Base-by-base conservation (phyloP, 1,284 basidiomycete genomes). In the Sporisorium sorghi region DNA sequence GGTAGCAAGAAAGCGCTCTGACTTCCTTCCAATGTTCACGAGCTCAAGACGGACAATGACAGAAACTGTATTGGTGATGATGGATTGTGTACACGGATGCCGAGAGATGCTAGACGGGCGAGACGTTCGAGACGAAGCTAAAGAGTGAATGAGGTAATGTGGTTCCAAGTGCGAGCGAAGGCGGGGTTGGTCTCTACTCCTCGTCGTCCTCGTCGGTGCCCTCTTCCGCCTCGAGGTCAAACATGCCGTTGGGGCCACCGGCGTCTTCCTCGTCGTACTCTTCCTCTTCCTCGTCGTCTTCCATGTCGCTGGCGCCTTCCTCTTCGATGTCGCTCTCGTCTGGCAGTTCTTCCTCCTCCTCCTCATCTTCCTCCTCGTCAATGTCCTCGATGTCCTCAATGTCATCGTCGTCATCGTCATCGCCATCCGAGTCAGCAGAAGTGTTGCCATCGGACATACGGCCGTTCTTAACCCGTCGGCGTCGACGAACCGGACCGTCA, bases 171-270 rank as follows among this genome's bases (percentile, higher is more conserved):
- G 37, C 37, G n/a, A 14, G n/a, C n/a, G n/a, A 40, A 19, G 37
- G n/a, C 37, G 0, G 24, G 23, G 23, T 35, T n/a, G n/a, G n/a
- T n/a, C n/a, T n/a, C 47, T 57, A 65, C 17, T 78, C 66, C 33
- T 67, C 61, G 30, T 73, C 67, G 19, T 78, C 71, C 50, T 67
- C 70, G 39, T 73, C 68, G 28, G 65, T 67, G 44, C 73, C 65
- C 50, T 78, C 73, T 47, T 77, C 73, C 40, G 69, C 66, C 57
- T 73, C 69, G 40, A 73, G 64, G 54, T 76, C 73, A 32, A 73
- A 69, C 69, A 72, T 73, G 52, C 70, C 62, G 46, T 73, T 76
- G 37, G 73, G 58, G 0, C 61, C 62, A 35, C 57, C 70, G 15
- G 62, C 74, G 3, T 64, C 68, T 51, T 72, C 68, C 54, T 69